Conservation (phyloP, 2,329 filamentous ascomycete species). For the Fusarium falciforme region DNA sequence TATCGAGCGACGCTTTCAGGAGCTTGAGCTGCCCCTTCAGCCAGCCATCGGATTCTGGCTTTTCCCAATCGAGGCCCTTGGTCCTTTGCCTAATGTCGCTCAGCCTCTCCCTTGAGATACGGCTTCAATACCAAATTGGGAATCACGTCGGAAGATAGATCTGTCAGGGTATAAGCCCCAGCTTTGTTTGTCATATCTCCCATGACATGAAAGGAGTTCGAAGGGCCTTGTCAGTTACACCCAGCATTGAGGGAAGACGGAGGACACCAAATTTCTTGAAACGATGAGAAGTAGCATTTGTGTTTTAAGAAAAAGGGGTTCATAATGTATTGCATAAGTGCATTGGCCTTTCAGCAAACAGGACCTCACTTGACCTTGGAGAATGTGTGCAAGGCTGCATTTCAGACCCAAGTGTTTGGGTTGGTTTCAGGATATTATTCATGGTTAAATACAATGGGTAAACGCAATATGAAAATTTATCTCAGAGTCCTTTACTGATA, state of each 20-base stretch:
- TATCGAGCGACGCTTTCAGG: not conserved
- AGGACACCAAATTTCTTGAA: too few relatives aligned
- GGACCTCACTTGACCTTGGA: not conserved
- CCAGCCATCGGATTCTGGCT: not conserved
- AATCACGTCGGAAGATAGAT: not conserved
- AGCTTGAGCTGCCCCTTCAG: accelerated
- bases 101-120: not conserved
- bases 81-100: constrained; percentile 38
- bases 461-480: not conserved
- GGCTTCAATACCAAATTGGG: not conserved
- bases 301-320: not conserved
- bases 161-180: not conserved
- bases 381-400: not conserved
- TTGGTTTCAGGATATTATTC: not conserved
- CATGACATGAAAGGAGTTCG: not conserved
- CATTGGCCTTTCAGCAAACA: too few relatives aligned
- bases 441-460: not conserved
- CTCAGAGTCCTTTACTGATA: not conserved
- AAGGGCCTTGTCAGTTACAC: not conserved
- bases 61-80: constrained; percentile 43
- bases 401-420: not conserved
- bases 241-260: not conserved
- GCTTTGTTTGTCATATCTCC: not conserved
- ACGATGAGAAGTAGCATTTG: not conserved
- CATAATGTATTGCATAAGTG: too few relatives aligned